Conservation (phyloP, 805 yeast genomes). For the Myxozyma lipomycoides region DNA sequence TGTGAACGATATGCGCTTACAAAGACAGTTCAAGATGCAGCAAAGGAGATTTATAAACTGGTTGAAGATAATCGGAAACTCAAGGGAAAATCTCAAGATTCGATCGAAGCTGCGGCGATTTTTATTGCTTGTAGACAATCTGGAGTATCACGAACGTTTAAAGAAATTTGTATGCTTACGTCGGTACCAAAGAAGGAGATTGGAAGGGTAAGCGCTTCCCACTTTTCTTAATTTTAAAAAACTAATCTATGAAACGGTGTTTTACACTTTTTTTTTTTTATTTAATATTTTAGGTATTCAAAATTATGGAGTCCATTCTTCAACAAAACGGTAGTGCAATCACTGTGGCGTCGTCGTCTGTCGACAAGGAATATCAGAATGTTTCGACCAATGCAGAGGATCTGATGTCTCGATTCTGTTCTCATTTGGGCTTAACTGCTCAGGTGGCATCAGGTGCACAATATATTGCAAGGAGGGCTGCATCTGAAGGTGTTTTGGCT, state of each 20-base stretch:
- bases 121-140: conserved; percentile 93
- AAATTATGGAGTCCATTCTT: conserved; percentile 69
- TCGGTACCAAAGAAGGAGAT: conserved; percentile 92
- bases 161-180: conserved; percentile 92
- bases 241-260: not conserved
- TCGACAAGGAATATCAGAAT: conserved; percentile 50
- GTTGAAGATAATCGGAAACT: conserved; percentile 82
- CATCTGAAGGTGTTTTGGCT: conserved; percentile 88
- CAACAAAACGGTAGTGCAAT: conserved; percentile 6
- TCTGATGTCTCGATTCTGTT: conserved; percentile 91
- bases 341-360: conserved; percentile 33
- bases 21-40: conserved; percentile 93
- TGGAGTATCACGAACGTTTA: conserved; percentile 87
- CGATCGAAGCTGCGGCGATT: conserved; percentile 95
- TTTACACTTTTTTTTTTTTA: conserved; percentile 1
- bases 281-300: conserved; percentile 42
- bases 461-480: conserved; percentile 81
- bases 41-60: conserved; percentile 90
- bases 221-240: too few relatives aligned
- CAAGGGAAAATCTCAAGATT: conserved; percentile 87
- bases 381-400: conserved; percentile 92
- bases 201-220: conserved; percentile 64
- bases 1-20: conserved; percentile 96
- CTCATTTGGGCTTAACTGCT: conserved; percentile 82
- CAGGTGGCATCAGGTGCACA: conserved; percentile 91